Percentiles rank a stretch among this genome's conserved stretches.
Conservation (phyloP, 441 rosid genomes). For the Metrosideros polymorpha region DNA sequence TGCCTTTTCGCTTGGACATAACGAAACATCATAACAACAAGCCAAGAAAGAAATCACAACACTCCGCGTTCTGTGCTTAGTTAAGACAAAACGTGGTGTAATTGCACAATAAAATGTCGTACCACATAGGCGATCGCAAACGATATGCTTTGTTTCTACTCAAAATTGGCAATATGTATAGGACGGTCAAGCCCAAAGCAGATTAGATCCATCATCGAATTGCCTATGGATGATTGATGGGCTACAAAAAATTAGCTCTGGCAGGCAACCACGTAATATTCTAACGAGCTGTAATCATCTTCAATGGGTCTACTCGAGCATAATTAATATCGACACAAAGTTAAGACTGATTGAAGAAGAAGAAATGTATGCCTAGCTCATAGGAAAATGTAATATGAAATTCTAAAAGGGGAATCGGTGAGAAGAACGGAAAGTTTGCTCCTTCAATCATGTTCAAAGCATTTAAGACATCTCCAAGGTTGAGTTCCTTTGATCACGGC, state of each 20-base stretch:
- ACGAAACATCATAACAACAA: accelerated
- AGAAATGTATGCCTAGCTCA: not conserved
- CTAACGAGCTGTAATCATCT: no score
- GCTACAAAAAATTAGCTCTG: no score
- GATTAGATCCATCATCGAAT: no score
- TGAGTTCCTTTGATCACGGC: not conserved
- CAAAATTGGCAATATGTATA: not conserved
- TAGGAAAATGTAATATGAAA: no score
- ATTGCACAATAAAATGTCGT: not conserved
- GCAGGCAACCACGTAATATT: no score
- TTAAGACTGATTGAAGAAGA: not conserved
- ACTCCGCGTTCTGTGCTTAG: not conserved
- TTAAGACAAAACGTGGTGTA: not conserved
- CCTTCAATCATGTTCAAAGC: not conserved
- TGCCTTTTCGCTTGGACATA: not conserved
- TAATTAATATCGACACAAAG: not conserved
- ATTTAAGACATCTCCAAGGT: not conserved
- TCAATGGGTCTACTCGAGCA: not conserved
- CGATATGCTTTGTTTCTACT: not conserved
- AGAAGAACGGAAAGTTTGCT: no score
- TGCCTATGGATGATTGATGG: not conserved
- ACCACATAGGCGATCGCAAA: not conserved
- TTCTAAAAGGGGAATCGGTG: no score
- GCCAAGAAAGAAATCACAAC: not conserved
- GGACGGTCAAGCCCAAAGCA: not conserved